Conservation (phyloP, 805 yeast species). For the Candida ascalaphidarum region DNA sequence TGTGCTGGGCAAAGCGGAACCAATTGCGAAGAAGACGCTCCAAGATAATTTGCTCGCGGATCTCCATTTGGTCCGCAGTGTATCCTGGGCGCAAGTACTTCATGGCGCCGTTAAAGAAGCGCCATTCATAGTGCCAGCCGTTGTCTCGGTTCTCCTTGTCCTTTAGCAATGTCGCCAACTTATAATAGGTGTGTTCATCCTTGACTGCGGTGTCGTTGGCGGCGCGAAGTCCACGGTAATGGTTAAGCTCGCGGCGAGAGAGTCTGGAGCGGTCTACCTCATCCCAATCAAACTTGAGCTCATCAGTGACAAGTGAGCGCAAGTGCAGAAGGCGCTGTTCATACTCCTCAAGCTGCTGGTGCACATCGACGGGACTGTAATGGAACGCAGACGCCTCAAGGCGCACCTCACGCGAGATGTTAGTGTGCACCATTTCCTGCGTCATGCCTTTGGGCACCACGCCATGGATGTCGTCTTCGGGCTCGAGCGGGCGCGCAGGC, state of each 20-base stretch:
- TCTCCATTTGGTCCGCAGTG: conserved; percentile 3
- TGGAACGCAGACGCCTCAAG: conserved; percentile 6
- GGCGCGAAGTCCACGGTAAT: conserved; percentile 7
- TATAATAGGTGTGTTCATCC: conserved; percentile 12
- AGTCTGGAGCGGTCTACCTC: conserved; percentile 1
- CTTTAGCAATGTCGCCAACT: conserved; percentile 8
- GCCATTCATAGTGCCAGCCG: conserved; percentile 14
- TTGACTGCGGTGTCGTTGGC: conserved; percentile 4
- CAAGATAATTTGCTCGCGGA: conserved; percentile 5
- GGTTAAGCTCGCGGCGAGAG: conserved; percentile 4
- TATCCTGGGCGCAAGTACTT: conserved; percentile 2
- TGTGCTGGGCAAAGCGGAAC: conserved; percentile 5
- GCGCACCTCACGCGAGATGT: conserved; percentile 1
- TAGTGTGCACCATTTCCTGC: not conserved
- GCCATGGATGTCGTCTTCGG: conserved; percentile 4
- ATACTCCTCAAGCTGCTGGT: conserved; percentile 6
- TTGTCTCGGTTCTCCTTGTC: conserved; percentile 2
- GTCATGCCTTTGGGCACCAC: conserved; percentile 7
- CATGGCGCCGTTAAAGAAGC: conserved; percentile 11
- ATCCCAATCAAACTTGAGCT: conserved; percentile 4
- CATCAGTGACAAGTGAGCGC: conserved; percentile 3
- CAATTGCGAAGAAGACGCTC: conserved; percentile 6
- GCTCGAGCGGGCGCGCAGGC: conserved; percentile 1
- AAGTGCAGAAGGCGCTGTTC: conserved; percentile 7
- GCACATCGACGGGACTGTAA: conserved; percentile 4